Base-by-base conservation (phyloP, 2,329 filamentous ascomycete genomes). In the Leptographium flavum region DNA sequence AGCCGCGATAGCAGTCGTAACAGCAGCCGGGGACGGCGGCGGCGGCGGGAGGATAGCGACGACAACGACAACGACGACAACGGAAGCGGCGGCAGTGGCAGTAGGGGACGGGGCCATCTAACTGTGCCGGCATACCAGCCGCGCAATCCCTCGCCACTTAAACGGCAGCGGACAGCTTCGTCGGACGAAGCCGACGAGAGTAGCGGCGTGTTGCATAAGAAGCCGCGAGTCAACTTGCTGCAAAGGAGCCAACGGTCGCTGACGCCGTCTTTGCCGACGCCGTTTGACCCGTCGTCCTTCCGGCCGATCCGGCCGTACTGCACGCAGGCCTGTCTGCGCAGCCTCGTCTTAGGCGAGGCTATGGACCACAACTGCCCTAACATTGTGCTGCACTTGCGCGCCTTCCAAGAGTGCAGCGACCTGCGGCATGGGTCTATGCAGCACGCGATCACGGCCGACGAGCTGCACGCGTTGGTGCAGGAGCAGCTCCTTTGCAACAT, bases 261-360 rank as follows among this genome's bases (percentile, higher is more conserved):
- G 17, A 22, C 25, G 30, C 45, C 45, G 21, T 13, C 23, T 31
- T 15, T 21, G 14, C 19, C 32, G 21, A 38, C 13, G 13, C 41
- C 25, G 4, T 39, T 46, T 8, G 47, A 49, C 22, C 47, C 47
- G 28, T 46, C 47, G 32, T 42, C 44, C 14, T 48, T 48, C 17
- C 17, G 25, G 19, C 45, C 45, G n/a, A 47, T 47, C 41, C 45
- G 45, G 36, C 45, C 40, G n/a, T 44, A 39, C 19, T 44, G 42
- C 35, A 32, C 42, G 19, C 42, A 44, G 25, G 25, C 28, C 11
- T 44, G 42, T 25, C 21, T 44, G 28, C 35, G 35, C 11, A 27
- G 28, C 19, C 42, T 44, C 17, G 42, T 32, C 7, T 21, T 11
- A 14, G 35, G 25, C 13, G 35, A 22, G n/a, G 21, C 31, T n/a